Conservation (phyloP, 208 protist genomes). For the Crithidia sp. region DNA sequence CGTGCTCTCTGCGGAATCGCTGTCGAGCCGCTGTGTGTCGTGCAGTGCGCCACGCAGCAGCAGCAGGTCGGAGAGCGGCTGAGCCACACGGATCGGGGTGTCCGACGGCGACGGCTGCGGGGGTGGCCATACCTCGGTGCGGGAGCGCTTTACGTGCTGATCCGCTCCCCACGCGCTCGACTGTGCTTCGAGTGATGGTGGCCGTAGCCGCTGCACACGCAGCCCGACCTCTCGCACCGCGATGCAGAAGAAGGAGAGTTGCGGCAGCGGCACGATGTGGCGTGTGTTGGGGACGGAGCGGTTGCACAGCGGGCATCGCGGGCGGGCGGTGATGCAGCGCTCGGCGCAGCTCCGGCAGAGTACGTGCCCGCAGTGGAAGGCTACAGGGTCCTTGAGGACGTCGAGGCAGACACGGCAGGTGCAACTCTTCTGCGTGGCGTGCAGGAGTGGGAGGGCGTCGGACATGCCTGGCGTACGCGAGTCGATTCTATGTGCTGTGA, state of each 20-base stretch:
- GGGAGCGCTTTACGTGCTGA: no score
- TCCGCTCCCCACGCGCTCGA: no score
- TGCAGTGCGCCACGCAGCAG: background rate
- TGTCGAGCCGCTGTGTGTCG: constrained; percentile 30
- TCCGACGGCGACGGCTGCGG: background rate
- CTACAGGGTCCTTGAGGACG: constrained; percentile 58
- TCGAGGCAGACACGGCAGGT: constrained; percentile 68
- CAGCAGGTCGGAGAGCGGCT: background rate
- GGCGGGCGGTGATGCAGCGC: constrained; percentile 51
- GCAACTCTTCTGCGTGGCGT: constrained; percentile 18
- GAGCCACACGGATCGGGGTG: background rate
- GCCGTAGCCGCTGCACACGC: constrained; percentile 2
- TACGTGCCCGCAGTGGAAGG: constrained; percentile 73
- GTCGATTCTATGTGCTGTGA: background rate
- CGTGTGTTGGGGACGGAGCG: constrained; percentile 33
- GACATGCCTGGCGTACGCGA: background rate
- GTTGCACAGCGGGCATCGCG: constrained; percentile 83
- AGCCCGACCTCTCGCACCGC: constrained; percentile 46
- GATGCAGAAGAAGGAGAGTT: constrained; percentile 47
- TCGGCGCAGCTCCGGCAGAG: constrained; percentile 61
- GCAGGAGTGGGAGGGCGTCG: background rate
- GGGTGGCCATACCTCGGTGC: no score
- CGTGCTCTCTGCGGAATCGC: constrained; percentile 9
- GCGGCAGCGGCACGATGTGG: constrained; percentile 44
- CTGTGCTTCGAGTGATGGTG: background rate